Base-by-base conservation (phyloP, 345 rosid genomes). In the Populus davidiana region DNA sequence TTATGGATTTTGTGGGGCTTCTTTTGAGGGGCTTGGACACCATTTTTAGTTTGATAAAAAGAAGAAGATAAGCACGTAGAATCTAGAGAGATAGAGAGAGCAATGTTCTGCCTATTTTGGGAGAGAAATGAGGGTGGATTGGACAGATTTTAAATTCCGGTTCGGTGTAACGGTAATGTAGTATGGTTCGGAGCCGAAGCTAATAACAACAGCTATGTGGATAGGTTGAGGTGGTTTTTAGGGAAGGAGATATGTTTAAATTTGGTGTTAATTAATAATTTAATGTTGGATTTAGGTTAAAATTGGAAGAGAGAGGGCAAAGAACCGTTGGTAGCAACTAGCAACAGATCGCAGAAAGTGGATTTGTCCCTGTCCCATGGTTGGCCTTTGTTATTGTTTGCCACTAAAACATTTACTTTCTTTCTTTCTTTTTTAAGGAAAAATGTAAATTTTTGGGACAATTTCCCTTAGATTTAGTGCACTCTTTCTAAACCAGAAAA, bases 81-180 rank as follows among this genome's bases (percentile, higher is more conserved):
- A 63, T 63, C 27, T 2, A 25, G 47, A 65, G 69, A 54, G 54
- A 69, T 35, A 74, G 77, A 64, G 54, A 21, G 56, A 62, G 70
- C 59, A 70, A 77, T 44, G 67, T 36, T 39, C 79, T 65, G 80
- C 52, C 31, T 47, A 18, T 72, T 56, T 35, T 39, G 75, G 65
- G 71, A 67, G 62, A 79, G 8, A 41, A 36, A 54, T 6, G 67
- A 50, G 66, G 35, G 16, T 56, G 62, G 6, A 21, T 12, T 35
- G 41, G 77, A 70, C 61, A 50, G 33, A 64, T 79, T 92, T 88
- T 67, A 85, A 92, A 86, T 43, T 78, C 67, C 50, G 93, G 89
- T 64, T 87, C 86, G 94, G 97, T 17, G 75, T 67, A 94, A 94
- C 96, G 98, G 94, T 89, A 82, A 74, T 41, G 50, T 61, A 56